Base-by-base conservation (phyloP, 108 stramenopile genomes). In the Aurantiochytrium sp. region DNA sequence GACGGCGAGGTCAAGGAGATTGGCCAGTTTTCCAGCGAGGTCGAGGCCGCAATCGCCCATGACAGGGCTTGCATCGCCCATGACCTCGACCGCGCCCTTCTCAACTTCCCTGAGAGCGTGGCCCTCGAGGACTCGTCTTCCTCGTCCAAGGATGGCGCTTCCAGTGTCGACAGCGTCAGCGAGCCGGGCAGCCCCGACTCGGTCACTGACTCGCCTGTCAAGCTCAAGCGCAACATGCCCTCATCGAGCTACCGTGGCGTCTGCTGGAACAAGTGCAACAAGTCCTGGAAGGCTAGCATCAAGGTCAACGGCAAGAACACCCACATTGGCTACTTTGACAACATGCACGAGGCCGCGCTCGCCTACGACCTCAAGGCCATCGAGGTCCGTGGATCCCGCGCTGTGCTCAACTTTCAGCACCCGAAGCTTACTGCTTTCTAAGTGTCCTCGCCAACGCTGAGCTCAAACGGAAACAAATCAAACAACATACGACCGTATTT, bases 211-310 rank as follows among this genome's bases (percentile, higher is more conserved):
- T 69, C 64, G 42, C 42, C 64, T 3, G 64, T 69, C 42, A 69
- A 69, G 42, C 64, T 69, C 64, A 69, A 69, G 64, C 64, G 64
- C 42, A 69, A 69, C 76, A 83, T 53, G 49, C 76, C 76, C 45
- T 53, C 76, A 8, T 83, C 49, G 25, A 83, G 49, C 76, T 83
- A 83, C 76, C 76, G 76, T 23, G 76, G 76, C 51, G 76, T 83
- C 23, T 83, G 76, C 76, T 83, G 76, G 76, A 83, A 83, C 23
- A 83, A 83, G 76, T 83, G 76, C 76, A 83, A 83, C 4, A 83
- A 83, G 51, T 47, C 76, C 0, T 83, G 76, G 76, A 83, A 83
- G 28, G 76, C 76, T 0, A 83, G 76, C 76, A 83, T 83, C 76
- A 83, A 83, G 4, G 51, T 83, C 18, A 83, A 83, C 76, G 76